These are phyloP conservation scores for Cercospora zeina DNA, from an alignment of 2,329 filamentous ascomycete species.

Conservation along the genomic window DNA sequence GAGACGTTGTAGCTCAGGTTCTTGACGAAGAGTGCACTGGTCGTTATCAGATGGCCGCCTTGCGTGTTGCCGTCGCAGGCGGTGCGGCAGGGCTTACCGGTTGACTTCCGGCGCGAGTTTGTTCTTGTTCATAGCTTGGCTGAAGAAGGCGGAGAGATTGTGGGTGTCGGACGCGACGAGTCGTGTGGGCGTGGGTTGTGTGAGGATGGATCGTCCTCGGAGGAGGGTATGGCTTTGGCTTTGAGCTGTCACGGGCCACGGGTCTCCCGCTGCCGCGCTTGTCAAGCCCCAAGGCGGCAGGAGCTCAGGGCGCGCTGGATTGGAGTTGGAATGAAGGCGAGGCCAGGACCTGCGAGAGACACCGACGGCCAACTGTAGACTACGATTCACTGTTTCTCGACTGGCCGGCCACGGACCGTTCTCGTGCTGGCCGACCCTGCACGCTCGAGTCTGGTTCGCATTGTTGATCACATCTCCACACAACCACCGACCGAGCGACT, in stretches of 20 bases:
- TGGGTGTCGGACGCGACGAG: constrained; percentile 8
- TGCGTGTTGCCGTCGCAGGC: constrained; percentile 5
- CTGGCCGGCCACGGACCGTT: background rate
- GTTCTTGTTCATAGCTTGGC: constrained; percentile 81
- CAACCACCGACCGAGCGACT: background rate
- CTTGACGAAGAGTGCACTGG: constrained; percentile 99
- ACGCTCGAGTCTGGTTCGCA: constrained; percentile 7
- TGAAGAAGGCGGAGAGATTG: constrained; percentile 5
- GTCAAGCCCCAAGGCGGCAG: constrained; percentile 1
- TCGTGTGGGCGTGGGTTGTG: background rate
- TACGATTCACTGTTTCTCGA: background rate
- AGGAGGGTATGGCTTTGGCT: constrained; percentile 58
- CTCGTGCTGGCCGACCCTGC: background rate
- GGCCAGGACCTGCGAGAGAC: background rate
- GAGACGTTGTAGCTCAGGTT: constrained; percentile 99
- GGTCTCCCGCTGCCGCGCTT: background rate
- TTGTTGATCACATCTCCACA: constrained; percentile 11
- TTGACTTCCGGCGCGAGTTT: constrained; percentile 99
- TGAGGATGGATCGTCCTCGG: background rate
- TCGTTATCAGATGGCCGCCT: constrained; percentile 27
- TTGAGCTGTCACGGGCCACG: background rate
- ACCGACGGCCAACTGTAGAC: background rate
- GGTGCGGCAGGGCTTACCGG: constrained; percentile 48
- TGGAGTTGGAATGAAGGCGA: background rate
- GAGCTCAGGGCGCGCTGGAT: constrained; percentile 1